Conservation (phyloP, 305 asterid species). For the Fraxinus angustifolia region DNA sequence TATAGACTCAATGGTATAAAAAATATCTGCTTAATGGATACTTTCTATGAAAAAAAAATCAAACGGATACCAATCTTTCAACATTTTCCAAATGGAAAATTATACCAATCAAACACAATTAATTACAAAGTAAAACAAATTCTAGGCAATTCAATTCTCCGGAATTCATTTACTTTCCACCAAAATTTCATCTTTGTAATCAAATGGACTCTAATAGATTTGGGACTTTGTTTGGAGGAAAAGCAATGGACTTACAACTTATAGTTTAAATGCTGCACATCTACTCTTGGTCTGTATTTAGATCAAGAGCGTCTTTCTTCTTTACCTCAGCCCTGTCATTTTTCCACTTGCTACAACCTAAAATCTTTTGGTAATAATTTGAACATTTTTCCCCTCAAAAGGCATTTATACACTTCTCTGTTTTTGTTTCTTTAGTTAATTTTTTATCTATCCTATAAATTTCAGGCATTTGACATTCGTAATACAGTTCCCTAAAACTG, state of each 20-base stretch:
- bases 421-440: not conserved
- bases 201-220: not conserved
- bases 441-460: not conserved
- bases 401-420: not conserved
- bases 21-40: no score
- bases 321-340: not conserved
- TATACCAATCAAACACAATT: no score
- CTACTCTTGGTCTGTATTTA: not conserved
- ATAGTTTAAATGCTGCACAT: not conserved
- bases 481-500: not conserved
- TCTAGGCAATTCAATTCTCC: no score
- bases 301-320: not conserved
- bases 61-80: no score
- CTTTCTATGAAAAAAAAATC: no score
- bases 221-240: not conserved
- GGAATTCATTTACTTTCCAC: no score
- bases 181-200: no score
- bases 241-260: not conserved
- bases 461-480: not conserved
- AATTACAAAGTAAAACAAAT: no score
- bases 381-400: conserved; percentile 1
- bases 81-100: no score
- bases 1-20: no score
- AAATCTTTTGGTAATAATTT: not conserved
- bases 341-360: not conserved